A percentile compares a stretch with the other conserved stretches of the same genome.
These are phyloP conservation scores for Ustilago esculenta DNA, from an alignment of 1,284 basidiomycete genomes.

Conservation along the genomic window DNA sequence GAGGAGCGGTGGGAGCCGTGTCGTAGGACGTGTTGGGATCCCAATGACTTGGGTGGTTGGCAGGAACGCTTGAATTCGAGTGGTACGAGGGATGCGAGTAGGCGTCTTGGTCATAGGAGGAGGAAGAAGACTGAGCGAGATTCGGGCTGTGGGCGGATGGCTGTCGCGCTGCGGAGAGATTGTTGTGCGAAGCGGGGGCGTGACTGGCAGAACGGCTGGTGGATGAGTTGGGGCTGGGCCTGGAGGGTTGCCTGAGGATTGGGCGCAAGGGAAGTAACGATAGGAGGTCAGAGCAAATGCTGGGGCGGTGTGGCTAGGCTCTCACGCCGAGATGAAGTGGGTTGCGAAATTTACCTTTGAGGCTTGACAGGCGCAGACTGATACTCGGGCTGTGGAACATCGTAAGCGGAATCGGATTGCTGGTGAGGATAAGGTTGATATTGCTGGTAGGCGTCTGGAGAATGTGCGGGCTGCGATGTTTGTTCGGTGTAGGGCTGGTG, in stretches of 20 bases:
- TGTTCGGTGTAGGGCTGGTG: constrained; percentile 15
- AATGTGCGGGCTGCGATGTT: constrained; percentile 7
- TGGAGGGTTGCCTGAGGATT: constrained; percentile 29
- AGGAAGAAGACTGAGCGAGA: not conserved
- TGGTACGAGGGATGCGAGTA: constrained; percentile 15
- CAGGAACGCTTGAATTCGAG: constrained; percentile 4
- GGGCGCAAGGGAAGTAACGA: not conserved
- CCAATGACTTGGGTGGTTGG: constrained; percentile 29
- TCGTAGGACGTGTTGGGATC: constrained; percentile 42
- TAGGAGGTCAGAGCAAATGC: not conserved
- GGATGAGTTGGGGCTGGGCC: constrained; percentile 26
- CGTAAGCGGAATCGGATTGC: constrained; percentile 12
- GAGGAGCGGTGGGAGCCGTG: constrained; percentile 14
- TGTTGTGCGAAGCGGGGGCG: constrained; percentile 18
- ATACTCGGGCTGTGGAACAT: constrained; percentile 23
- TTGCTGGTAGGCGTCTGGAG: constrained; percentile 9
- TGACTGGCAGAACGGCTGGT: constrained; percentile 15
- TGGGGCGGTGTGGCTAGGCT: not conserved
- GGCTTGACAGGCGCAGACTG: constrained; percentile 32
- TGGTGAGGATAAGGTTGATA: constrained; percentile 14
- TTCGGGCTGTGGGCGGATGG: not conserved
- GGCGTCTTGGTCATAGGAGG: constrained; percentile 16
- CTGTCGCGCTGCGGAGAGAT: constrained; percentile 24
- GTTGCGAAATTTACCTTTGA: constrained; percentile 21
- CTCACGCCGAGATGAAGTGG: constrained; percentile 5